A percentile compares a stretch with the other conserved stretches of the same genome.
phyloP scores from a whole-genome alignment of 495 filamentous ascomycete genomes.

The Usnea hakonensis region DNA sequence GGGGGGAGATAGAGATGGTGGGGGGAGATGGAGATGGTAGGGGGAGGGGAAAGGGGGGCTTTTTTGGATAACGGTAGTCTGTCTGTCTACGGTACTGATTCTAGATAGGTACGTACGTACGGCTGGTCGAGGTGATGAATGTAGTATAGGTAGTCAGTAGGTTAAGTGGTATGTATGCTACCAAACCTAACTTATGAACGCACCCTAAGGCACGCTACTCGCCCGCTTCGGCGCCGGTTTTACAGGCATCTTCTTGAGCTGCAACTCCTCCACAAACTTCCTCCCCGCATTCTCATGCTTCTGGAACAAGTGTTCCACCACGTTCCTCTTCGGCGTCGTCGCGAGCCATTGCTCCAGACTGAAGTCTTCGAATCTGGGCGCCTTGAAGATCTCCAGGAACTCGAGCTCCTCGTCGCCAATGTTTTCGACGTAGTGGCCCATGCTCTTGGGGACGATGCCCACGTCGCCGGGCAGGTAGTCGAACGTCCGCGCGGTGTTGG shows the following conservation, averaged over 20 bases:
- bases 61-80: no score
- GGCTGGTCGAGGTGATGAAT: no score
- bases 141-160: no score
- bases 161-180: no score
- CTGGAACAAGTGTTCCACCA: neutral
- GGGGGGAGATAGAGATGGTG: no score
- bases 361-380: constrained; percentile 51
- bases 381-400: constrained; percentile 64
- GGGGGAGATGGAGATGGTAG: no score
- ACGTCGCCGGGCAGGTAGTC: constrained; percentile 68
- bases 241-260: neutral
- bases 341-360: neutral
- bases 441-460: constrained; percentile 57
- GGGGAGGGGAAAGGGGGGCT: no score
- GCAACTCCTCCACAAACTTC: neutral
- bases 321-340: neutral
- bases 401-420: constrained; percentile 59
- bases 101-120: no score
- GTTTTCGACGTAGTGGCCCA: constrained; percentile 69
- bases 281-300: neutral
- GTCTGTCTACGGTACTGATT: no score
- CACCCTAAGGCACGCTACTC: neutral
- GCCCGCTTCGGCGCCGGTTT: neutral
- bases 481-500: constrained; percentile 54
- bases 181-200: no score